Evolutionary conservation across 2,329 filamentous ascomycete species (phyloP).

Genomic region (Aulographum hederae): DNA sequence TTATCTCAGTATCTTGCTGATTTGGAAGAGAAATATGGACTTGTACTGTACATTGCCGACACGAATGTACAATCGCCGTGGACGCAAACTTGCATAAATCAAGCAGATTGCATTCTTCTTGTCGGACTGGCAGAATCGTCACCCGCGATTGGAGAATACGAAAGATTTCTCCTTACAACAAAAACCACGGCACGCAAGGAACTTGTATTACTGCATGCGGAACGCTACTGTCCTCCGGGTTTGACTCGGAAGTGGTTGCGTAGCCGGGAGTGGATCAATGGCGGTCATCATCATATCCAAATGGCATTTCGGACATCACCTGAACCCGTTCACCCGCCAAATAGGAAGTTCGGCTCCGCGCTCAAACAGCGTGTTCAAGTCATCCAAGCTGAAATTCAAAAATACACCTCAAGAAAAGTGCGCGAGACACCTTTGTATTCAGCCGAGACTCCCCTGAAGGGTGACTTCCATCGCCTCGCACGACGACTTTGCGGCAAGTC

Average conservation of each 20-base stretch:
- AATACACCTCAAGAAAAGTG: slow-evolving; percentile 89
- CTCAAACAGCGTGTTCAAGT: slow-evolving; percentile 89
- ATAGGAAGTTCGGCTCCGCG: slow-evolving; percentile 61
- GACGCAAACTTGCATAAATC: slow-evolving; percentile 95
- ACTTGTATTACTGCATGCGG: slow-evolving; percentile 72
- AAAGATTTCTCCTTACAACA: slow-evolving; percentile 87
- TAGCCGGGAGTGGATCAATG: slow-evolving; percentile 95
- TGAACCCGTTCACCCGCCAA: slow-evolving; percentile 55
- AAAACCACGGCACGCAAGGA: slow-evolving; percentile 94
- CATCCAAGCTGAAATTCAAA: slow-evolving; percentile 90
- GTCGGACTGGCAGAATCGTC: slow-evolving; percentile 84
- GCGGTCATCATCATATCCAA: slow-evolving; percentile 91
- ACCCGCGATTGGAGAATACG: slow-evolving; percentile 84
- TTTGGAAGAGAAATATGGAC: slow-evolving; percentile 88
- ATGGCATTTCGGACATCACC: slow-evolving; percentile 70
- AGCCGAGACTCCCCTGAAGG: slow-evolving; percentile 81
- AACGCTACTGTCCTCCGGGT: slow-evolving; percentile 72
- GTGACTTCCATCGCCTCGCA: slow-evolving; percentile 87
- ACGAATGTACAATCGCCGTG: slow-evolving; percentile 94
- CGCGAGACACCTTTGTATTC: slow-evolving; percentile 79
- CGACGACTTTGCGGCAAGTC: slow-evolving; percentile 83
- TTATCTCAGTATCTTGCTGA: slow-evolving; percentile 91
- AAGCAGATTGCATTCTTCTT: slow-evolving; percentile 88
- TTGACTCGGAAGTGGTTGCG: slow-evolving; percentile 71
- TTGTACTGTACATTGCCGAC: slow-evolving; percentile 90